Percentiles rank a stretch among this genome's conserved stretches.
Evolutionary conservation across 2,329 filamentous ascomycete species (phyloP).

Genomic region (Cladosporium austrohemisphaericum): DNA sequence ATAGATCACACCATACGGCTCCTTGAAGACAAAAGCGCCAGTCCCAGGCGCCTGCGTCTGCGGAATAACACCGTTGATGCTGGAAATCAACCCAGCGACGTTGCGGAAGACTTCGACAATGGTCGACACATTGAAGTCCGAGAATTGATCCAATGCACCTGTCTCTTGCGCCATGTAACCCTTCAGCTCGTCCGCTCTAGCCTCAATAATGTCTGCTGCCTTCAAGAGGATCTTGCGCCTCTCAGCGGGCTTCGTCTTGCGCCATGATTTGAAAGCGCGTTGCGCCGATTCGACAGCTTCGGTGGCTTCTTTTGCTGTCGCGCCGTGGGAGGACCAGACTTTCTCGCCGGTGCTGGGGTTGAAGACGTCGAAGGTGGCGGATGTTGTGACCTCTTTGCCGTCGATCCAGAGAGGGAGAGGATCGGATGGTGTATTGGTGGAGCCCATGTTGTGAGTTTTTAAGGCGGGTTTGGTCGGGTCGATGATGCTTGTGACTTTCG

Average conservation of each 20-base stretch:
- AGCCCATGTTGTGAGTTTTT: not conserved
- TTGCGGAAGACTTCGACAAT: slow-evolving; percentile 48
- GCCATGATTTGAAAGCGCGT: slow-evolving; percentile 68
- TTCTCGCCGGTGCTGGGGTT: slow-evolving; percentile 54
- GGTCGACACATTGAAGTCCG: slow-evolving; percentile 39
- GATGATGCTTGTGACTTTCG: too few relatives aligned
- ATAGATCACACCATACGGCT: slow-evolving; percentile 75
- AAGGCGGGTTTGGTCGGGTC: not conserved
- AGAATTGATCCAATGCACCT: slow-evolving; percentile 43
- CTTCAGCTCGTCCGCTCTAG: slow-evolving; percentile 57
- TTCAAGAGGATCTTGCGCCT: slow-evolving; percentile 69
- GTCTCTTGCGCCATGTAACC: slow-evolving; percentile 59
- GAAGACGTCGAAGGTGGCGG: slow-evolving; percentile 53
- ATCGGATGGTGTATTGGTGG: slow-evolving; percentile 8
- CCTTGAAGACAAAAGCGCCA: slow-evolving; percentile 64
- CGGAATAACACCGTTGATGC: slow-evolving; percentile 49
- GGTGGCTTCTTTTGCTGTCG: slow-evolving; percentile 53
- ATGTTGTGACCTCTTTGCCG: slow-evolving; percentile 46
- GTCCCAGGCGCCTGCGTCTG: slow-evolving; percentile 47
- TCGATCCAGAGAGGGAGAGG: slow-evolving; percentile 46
- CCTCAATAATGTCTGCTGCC: slow-evolving; percentile 62
- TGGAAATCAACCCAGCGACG: slow-evolving; percentile 48
- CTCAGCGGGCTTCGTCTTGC: slow-evolving; percentile 54
- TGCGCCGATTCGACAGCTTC: slow-evolving; percentile 59
- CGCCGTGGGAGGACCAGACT: slow-evolving; percentile 54